Evolutionary conservation across 805 yeast species (phyloP).

Genomic region (Kuraishia cidri): DNA sequence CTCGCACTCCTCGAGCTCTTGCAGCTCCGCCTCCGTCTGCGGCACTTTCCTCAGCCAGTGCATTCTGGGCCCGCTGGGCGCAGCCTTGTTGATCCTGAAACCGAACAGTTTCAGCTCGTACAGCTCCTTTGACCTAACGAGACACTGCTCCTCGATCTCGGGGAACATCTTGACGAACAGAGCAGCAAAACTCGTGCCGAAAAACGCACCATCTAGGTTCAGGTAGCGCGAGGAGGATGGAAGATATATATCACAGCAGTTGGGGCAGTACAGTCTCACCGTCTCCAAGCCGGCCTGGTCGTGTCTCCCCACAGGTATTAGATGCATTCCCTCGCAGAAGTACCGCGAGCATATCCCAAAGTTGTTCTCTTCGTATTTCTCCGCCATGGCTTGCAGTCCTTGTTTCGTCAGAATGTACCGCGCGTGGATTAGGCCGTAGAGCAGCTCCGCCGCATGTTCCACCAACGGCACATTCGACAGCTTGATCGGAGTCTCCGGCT

Average conservation of each 20-base stretch:
- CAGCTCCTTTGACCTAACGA: slow-evolving; percentile 44
- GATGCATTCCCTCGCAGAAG: slow-evolving; percentile 81
- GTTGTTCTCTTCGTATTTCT: slow-evolving; percentile 79
- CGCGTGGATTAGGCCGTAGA: slow-evolving; percentile 93
- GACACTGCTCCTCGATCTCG: slow-evolving; percentile 76
- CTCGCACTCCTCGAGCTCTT: slow-evolving; percentile 59
- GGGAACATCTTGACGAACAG: slow-evolving; percentile 84
- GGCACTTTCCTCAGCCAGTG: slow-evolving; percentile 86
- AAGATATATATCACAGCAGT: slow-evolving; percentile 84
- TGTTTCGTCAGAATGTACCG: slow-evolving; percentile 82
- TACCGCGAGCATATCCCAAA: slow-evolving; percentile 92
- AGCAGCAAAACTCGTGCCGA: slow-evolving; percentile 95
- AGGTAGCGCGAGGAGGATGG: slow-evolving; percentile 83
- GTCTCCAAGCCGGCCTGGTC: slow-evolving; percentile 91
- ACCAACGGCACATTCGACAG: slow-evolving; percentile 66
- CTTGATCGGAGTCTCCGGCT: slow-evolving; percentile 47
- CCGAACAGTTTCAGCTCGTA: slow-evolving; percentile 81
- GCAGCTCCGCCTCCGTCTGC: slow-evolving; percentile 44
- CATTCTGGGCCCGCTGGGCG: slow-evolving; percentile 90
- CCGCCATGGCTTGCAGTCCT: slow-evolving; percentile 89
- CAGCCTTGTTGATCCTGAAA: slow-evolving; percentile 66
- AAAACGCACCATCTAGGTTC: slow-evolving; percentile 92
- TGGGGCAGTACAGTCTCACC: slow-evolving; percentile 87
- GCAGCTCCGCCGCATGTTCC: slow-evolving; percentile 83
- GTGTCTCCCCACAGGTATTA: slow-evolving; percentile 85